Evolutionary conservation across 2,329 filamentous ascomycete species (phyloP), one percentile per base, ranked within the genome.

Genomic region (Cercospora beticola): DNA sequence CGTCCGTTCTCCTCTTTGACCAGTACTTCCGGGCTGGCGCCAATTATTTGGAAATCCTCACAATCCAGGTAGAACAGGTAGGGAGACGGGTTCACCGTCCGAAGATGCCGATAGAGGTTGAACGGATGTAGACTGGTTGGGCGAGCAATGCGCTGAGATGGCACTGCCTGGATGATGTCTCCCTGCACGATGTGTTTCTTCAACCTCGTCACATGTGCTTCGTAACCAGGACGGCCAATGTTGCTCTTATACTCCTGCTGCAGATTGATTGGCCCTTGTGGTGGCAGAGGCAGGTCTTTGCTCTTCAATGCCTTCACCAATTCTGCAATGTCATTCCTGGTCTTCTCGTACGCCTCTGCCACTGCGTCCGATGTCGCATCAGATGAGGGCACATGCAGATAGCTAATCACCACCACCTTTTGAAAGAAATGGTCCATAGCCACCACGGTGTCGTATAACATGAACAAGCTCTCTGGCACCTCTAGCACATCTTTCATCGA

Each of bases 31-130:
- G 95, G 95, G 67, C 92, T 97, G 46, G 95, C 95, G 68, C 95
- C 95, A 12, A 99, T 91, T 73, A 99, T 94, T 79, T 97, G 92
- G 82, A 99, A 98, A 77, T 92, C 91, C 69, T 87, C 86, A 82
- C 94, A 98, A 79, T 95, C 89, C 70, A 99, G 88, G 82, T 94
- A 99, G 85, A 99, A 99, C 40, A 99, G 88, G 81, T 99, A 99
- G 0, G 95, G 95, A 8, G 93, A 97, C 0, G 95, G 95, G 79
- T 99, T 99, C 77, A 98, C 92, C n/a, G 93, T 97, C 71, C 95
- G 92, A 43, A 99, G 86, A 79, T 97, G 93, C 65, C 94, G 89
- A 85, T 98, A 99, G 76, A 99, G 92, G 84, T 98, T 99, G 86
- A 98, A 99, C 0, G 95, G 94, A 80, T 99, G 95, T 54, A 99